Evolutionary conservation across 306 rosid species (phyloP), one percentile per base, ranked within the genome.

Genomic region (Quercus agrifolia): DNA sequence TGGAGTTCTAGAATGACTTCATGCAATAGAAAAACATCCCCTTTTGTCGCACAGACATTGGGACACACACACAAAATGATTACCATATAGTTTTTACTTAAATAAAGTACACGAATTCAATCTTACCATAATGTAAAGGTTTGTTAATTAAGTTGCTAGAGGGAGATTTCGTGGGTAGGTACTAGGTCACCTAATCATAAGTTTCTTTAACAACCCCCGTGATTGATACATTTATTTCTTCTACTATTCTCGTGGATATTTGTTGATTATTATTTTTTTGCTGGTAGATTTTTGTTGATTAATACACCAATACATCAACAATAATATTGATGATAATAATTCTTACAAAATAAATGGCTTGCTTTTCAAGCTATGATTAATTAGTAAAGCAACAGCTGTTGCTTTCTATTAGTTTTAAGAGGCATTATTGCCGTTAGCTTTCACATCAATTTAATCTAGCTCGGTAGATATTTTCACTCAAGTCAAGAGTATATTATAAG

Each of bases 101-200:
- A 30, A 64, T 28, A 2, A 25, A 14, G 33, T 10, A 19, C 35
- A 3, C 5, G 19, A 11, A 33, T 68, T 68, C 38, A 1, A 33
- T 31, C 6, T 7, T 7, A 4, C 10, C 10, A 3, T 21, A 23
- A 27, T n/a, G 8, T 21, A 59, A 27, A 13, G 8, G n/a, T 27
- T 33, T 35, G 17, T n/a, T 33, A 9, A 67, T 8, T 67, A 67
- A 68, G 7, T 68, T 35, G 54, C 46, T 8, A 68, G 10, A 3
- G 4, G 72, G 28, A n/a, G 52, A 19, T 19, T n/a, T 66, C 31
- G 25, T 25, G 1, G 75, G 73, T 76, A 54, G 83, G 75, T 73
- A 70, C 59, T 63, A 49, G 27, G 74, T 77, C 77, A 73, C 82
- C 79, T n/a, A 73, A 77, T 72, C 61, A 73, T 6, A 20, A 49